A percentile compares a stretch with the other conserved stretches of the same genome.
Conservation (phyloP, 306 rosid genomes). For the Geum urbanum region DNA sequence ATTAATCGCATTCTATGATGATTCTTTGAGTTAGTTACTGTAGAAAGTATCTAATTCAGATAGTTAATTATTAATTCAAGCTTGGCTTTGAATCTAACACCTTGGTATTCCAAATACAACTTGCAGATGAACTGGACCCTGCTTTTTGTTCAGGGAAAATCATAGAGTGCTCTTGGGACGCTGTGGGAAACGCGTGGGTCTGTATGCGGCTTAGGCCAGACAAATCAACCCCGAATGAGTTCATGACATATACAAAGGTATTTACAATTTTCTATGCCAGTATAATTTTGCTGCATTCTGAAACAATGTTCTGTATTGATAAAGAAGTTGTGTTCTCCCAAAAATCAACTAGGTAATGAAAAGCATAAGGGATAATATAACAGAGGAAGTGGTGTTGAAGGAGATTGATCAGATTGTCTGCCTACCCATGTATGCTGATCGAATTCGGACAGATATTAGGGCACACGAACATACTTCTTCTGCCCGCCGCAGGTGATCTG, state of each 20-base stretch:
- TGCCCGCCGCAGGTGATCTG: slow-evolving; percentile 13
- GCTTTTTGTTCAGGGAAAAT: slow-evolving; percentile 60
- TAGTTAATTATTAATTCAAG: neutral
- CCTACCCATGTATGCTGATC: slow-evolving; percentile 90
- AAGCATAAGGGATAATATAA: slow-evolving; percentile 85
- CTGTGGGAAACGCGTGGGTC: slow-evolving; percentile 54
- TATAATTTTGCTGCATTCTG: neutral
- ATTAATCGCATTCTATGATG: neutral
- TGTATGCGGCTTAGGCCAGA: slow-evolving; percentile 70
- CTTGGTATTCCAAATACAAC: neutral
- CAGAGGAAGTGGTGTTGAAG: slow-evolving; percentile 65
- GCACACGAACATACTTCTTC: slow-evolving; percentile 31
- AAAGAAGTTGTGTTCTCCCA: neutral
- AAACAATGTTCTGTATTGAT: neutral
- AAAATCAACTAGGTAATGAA: slow-evolving; percentile 61
- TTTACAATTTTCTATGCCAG: neutral
- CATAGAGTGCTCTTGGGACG: slow-evolving; percentile 76
- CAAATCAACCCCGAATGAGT: slow-evolving; percentile 76
- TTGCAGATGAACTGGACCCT: slow-evolving; percentile 70
- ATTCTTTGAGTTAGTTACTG: neutral
- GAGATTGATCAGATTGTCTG: slow-evolving; percentile 74
- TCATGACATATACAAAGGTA: slow-evolving; percentile 79
- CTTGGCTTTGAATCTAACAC: neutral
- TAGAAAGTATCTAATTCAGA: neutral
- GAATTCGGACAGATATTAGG: slow-evolving; percentile 69